Evolutionary conservation across 805 yeast genomes (phyloP).

Genomic region (Metschnikowia lachancei): DNA sequence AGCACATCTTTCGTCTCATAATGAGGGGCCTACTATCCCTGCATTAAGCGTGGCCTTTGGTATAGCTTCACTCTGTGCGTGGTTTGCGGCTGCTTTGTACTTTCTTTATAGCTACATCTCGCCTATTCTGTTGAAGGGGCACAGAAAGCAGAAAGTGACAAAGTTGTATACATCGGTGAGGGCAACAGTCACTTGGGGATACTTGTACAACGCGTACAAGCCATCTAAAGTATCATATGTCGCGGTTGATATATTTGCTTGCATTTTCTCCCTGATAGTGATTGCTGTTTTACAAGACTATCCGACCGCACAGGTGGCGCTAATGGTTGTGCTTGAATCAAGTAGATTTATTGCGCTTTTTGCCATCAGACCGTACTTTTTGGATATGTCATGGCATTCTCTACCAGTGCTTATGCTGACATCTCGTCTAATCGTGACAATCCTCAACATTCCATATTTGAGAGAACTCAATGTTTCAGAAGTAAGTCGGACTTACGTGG

Average conservation of each 20-base stretch:
- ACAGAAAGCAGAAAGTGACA: slow-evolving; percentile 21
- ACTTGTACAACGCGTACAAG: slow-evolving; percentile 41
- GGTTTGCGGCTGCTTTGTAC: slow-evolving; percentile 12
- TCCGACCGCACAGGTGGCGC: slow-evolving; percentile 45
- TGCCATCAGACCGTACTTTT: slow-evolving; percentile 28
- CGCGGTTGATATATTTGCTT: slow-evolving; percentile 32
- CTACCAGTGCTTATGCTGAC: slow-evolving; percentile 34
- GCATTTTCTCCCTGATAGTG: slow-evolving; percentile 34
- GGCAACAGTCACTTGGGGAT: slow-evolving; percentile 47
- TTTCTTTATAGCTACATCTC: slow-evolving; percentile 17
- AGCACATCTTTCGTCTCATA: not conserved
- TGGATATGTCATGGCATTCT: slow-evolving; percentile 28
- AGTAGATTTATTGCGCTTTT: slow-evolving; percentile 25
- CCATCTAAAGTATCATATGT: slow-evolving; percentile 42
- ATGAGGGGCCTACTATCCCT: slow-evolving; percentile 5
- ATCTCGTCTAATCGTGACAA: slow-evolving; percentile 39
- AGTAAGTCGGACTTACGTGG: slow-evolving; percentile 38
- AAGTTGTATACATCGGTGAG: slow-evolving; percentile 48
- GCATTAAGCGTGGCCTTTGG: slow-evolving; percentile 31
- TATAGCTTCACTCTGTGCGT: slow-evolving; percentile 24
- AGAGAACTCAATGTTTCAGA: slow-evolving; percentile 36
- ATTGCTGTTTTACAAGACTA: slow-evolving; percentile 44
- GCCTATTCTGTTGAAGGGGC: slow-evolving; percentile 19
- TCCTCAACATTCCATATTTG: slow-evolving; percentile 46
- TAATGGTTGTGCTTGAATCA: slow-evolving; percentile 38